Evolutionary conservation across 345 rosid genomes (phyloP), one percentile per base, ranked within the genome.

Genomic region (Conringia planisiliqua): DNA sequence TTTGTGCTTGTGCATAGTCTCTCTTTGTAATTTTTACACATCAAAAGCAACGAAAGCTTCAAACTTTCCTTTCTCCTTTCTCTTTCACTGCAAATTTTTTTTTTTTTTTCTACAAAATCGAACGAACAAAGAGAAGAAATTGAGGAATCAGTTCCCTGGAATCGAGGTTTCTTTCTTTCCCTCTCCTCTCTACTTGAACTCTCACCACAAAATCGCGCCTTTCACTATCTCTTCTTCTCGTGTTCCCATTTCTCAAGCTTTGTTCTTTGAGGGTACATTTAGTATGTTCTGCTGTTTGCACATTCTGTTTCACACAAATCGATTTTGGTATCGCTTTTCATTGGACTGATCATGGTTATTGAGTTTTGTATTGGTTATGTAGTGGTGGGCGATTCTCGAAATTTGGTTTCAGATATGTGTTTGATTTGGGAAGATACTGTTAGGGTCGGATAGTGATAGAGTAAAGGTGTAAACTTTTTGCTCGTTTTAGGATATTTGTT

Each of bases 11-110:
- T 72, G 38, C 43, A 30, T 57, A 29, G 36, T 40, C 42, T 66
- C 42, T 66, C 62, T 69, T 46, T 57, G 66, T 58, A 32, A 43
- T 5, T 17, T 48, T 33, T 56, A 70, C 70, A 62, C 59, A 76
- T 70, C 71, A 76, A 76, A 70, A 76, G 75, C 63, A 55, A 70
- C 70, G 58, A 68, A 76, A 70, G 80, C 76, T 70, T 77, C 58
- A 43, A 70, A 70, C 75, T 76, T 76, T 70, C 75, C 80, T 56
- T 62, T 76, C 75, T 76, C 70, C 70, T 69, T 62, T 76, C 75
- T 69, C 70, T 76, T 70, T 76, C 59, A 44, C 75, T 76, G 44
- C 68, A 59, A 59, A 59, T 26, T 8, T 54, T 51, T 51, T 36
- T 17, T 35, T 8, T 27, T 51, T 51, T 26, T 17, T 35, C 61